Conservation (phyloP, 768 basidiomycete genomes). For the Pleurotus cornucopiae region DNA sequence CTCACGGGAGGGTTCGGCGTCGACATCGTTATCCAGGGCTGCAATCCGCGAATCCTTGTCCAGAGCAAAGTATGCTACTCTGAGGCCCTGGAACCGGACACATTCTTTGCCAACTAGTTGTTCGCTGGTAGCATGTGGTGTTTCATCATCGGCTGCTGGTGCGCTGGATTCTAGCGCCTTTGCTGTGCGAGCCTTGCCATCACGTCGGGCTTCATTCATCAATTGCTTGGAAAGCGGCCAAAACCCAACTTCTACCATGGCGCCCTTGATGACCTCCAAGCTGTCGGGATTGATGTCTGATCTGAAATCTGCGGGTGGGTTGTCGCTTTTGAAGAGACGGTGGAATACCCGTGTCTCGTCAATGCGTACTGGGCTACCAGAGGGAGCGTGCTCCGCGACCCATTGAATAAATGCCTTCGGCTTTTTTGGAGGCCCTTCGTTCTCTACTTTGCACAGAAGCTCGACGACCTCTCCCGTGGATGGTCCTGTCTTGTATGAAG, state of each 20-base stretch:
- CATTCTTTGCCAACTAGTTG: slow-evolving; percentile 89
- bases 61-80: slow-evolving; percentile 91
- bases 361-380: slow-evolving; percentile 77
- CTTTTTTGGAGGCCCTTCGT: slow-evolving; percentile 62
- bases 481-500: slow-evolving; percentile 79
- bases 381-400: slow-evolving; percentile 81
- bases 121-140: slow-evolving; percentile 69
- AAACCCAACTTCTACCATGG: slow-evolving; percentile 87
- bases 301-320: slow-evolving; percentile 79
- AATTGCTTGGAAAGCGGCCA: slow-evolving; percentile 74
- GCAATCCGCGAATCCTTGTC: slow-evolving; percentile 80
- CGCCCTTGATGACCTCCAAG: slow-evolving; percentile 73
- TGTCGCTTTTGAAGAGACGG: slow-evolving; percentile 90
- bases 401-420: slow-evolving; percentile 96
- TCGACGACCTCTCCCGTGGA: slow-evolving; percentile 71
- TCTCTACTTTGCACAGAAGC: slow-evolving; percentile 75
- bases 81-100: slow-evolving; percentile 93
- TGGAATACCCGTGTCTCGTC: slow-evolving; percentile 93
- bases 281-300: slow-evolving; percentile 82
- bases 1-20: slow-evolving; percentile 34
- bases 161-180: slow-evolving; percentile 51
- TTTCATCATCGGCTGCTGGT: slow-evolving; percentile 37
- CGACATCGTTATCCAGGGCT: slow-evolving; percentile 53
- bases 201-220: slow-evolving; percentile 59
- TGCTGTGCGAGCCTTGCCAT: slow-evolving; percentile 58